A percentile compares a stretch with the other conserved stretches of the same genome.
Conservation (phyloP, 345 rosid species). For the Bruguiera parviflora region DNA sequence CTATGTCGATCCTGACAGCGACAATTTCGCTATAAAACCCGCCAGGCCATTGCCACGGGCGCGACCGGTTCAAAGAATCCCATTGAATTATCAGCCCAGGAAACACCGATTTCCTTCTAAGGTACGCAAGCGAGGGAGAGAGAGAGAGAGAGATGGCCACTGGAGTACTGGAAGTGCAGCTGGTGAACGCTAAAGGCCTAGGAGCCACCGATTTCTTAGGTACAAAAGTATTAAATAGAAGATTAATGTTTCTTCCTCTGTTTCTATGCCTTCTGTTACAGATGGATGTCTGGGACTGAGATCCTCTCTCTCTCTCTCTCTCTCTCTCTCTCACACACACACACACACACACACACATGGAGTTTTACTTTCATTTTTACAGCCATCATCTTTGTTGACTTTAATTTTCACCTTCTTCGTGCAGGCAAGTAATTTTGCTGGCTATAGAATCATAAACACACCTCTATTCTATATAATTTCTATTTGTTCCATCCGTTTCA, state of each 20-base stretch:
- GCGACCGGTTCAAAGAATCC: background rate
- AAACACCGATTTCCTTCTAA: too few species aligned
- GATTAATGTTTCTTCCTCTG: background rate
- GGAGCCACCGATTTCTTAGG: conserved; percentile 57
- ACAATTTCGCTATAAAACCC: background rate
- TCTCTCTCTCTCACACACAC: too few species aligned
- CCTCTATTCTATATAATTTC: too few species aligned
- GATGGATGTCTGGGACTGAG: background rate
- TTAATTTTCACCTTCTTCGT: too few species aligned
- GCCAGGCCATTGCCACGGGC: background rate
- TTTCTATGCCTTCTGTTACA: background rate
- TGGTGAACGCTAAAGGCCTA: conserved; percentile 69
- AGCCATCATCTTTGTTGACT: too few species aligned
- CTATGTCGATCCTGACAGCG: too few species aligned
- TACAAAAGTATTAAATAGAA: conserved; percentile 10
- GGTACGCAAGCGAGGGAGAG: background rate
- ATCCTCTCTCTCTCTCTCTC: too few species aligned
- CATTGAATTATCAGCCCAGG: background rate
- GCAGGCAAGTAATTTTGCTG: too few species aligned
- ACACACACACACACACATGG: too few species aligned
- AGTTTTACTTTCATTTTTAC: too few species aligned
- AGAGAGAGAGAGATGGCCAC: conserved; percentile 45
- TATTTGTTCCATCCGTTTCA: too few species aligned
- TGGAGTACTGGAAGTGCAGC: conserved; percentile 66
- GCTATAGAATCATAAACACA: too few species aligned